A percentile compares a stretch with the other conserved stretches of the same genome.
Conservation (phyloP, 345 rosid genomes). For the Arabidopsis thaliana region TAIR10.1 NC_003070.9:613001-613500, state of each 20-base stretch:
- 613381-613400: conserved; percentile 77
- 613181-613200: neutral
- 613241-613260: neutral
- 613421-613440: conserved; percentile 88
- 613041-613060: too few species aligned
- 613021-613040: neutral
- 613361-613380: conserved; percentile 42
- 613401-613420: conserved; percentile 84
- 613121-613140: neutral
- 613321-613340: conserved; percentile 4
- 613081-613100: neutral
- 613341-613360: neutral
- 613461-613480: conserved; percentile 74
- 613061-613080: neutral
- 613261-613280: conserved; percentile 13
- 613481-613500: conserved; percentile 73
- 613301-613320: conserved; percentile 22
- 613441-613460: conserved; percentile 90
- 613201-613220: neutral
- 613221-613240: neutral
- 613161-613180: neutral
- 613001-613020: neutral
- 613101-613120: neutral
- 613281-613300: neutral
- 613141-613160: neutral